A percentile compares a stretch with the other conserved stretches of the same genome.
These are phyloP conservation scores for Trichoderma sp. DNA, from an alignment of 2,329 filamentous ascomycete species.

Conservation along the genomic window DNA sequence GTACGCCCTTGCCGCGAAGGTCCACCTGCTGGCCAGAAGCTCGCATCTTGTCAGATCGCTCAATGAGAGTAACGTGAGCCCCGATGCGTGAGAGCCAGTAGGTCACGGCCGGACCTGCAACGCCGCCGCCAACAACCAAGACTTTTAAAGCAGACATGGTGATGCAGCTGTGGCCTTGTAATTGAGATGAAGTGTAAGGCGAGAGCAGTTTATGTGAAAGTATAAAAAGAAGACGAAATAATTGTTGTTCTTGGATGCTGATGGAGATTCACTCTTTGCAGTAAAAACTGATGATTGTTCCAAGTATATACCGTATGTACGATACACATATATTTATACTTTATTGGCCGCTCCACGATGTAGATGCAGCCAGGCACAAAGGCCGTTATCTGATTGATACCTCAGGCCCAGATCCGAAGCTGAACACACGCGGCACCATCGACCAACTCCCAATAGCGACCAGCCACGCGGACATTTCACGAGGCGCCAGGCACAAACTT, in stretches of 20 bases:
- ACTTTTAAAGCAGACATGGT: conserved; percentile 2
- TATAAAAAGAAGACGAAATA: too few relatives aligned
- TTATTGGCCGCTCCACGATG: not conserved
- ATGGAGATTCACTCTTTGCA: not conserved
- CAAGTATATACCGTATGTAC: not conserved
- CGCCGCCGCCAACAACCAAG: not conserved
- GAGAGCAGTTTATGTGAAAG: too few relatives aligned
- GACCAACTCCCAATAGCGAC: not conserved
- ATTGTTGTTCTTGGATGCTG: too few relatives aligned
- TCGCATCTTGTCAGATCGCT: not conserved
- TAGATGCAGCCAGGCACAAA: not conserved
- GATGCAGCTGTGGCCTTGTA: not conserved
- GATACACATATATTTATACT: not conserved
- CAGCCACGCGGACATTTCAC: not conserved
- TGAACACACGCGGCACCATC: not conserved
- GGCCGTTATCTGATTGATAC: not conserved
- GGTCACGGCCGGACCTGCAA: conserved; percentile 1
- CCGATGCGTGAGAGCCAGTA: conserved; percentile 15
- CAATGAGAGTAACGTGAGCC: conserved; percentile 6
- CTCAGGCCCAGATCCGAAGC: not conserved
- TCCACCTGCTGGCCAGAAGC: conserved; percentile 8
- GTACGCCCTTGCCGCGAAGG: conserved; percentile 3
- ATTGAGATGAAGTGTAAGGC: not conserved
- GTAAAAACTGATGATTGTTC: not conserved
- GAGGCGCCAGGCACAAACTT: conserved; percentile 2